Evolutionary conservation across 768 basidiomycete genomes (phyloP), one percentile per base, ranked within the genome.

Genomic region (Auriscalpium orientale): DNA sequence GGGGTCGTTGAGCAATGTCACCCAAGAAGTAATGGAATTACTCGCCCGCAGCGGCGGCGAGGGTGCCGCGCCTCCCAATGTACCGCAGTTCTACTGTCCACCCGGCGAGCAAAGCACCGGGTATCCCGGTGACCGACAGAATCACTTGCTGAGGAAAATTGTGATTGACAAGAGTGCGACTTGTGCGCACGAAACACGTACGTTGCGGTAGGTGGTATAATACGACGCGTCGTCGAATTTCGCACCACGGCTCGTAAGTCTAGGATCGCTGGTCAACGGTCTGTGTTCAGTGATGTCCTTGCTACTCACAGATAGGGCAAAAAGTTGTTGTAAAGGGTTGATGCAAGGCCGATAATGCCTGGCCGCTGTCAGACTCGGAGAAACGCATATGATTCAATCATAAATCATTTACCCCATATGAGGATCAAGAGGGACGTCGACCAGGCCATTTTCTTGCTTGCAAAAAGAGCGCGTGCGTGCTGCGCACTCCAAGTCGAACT

Each of bases 51-150:
- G 83, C 81, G 44, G 83, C 70, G 0, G 82, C 78, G 12, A 91
- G 72, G 9, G 85, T 83, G 50, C 88, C 87, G 56, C 76, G 79
- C 36, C 88, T 74, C 21, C 87, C 89, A 8, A 89, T 61, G 55
- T 73, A 69, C 0, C 81, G 85, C 20, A 81, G 62, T 59, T 89
- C 85, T 38, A 90, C 86, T 37, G 83, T 73, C 72, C 81, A 83
- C 0, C 87, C 89, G 0, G 87, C 85, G 8, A 89, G 67, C 28
- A 90, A 74, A 1, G 88, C 84, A 0, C 85, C 85, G 0, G 88
- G 87, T 8, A 90, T 75, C 11, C 87, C 86, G 28, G 85, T 75
- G 0, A 79, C 72, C 54, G 81, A 84, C 37, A 89, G 66, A 54
- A 90, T 88, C 15, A 84, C 81, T 79, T 83, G 81, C 86, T 88